Conservation (phyloP, 176 grass and related monocot species). For the Ensete glaucum region DNA sequence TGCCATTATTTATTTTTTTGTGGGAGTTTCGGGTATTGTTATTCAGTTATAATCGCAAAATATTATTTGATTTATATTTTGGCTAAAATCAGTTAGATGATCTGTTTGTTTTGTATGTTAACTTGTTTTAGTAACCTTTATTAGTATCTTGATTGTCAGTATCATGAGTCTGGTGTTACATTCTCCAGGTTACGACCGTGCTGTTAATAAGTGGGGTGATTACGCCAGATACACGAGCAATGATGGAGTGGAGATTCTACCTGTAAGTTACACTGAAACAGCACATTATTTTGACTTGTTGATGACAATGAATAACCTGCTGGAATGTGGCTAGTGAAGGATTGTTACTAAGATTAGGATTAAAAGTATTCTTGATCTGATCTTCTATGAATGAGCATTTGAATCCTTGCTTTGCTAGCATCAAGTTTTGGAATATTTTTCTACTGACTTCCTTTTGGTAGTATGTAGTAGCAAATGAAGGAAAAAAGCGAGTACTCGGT, state of each 20-base stretch:
- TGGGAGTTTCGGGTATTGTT: background rate
- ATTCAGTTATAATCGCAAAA: too few species aligned
- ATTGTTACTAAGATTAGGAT: background rate
- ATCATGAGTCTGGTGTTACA: background rate
- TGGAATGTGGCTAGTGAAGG: background rate
- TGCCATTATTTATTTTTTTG: background rate
- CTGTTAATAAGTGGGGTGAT: slow-evolving; percentile 62
- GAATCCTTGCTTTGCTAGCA: too few species aligned
- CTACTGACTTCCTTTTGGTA: too few species aligned
- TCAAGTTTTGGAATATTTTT: too few species aligned
- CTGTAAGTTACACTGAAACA: slow-evolving; percentile 28
- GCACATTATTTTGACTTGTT: slow-evolving; percentile 1
- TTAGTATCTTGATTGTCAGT: background rate
- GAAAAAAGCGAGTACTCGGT: too few species aligned
- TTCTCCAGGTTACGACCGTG: slow-evolving; percentile 72
- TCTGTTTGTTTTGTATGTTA: background rate
- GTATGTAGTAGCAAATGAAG: too few species aligned
- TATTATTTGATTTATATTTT: background rate
- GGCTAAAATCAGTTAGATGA: background rate
- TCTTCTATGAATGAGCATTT: too few species aligned
- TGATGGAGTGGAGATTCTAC: slow-evolving; percentile 56
- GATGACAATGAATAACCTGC: background rate
- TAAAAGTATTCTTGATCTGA: background rate
- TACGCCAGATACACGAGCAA: slow-evolving; percentile 47
- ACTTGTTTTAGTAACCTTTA: slow-evolving; percentile 6